A percentile compares a stretch with the other conserved stretches of the same genome.
These are phyloP conservation scores for Ceratocystis alfenasii DNA, from an alignment of 2,329 filamentous ascomycete genomes.

Conservation along the genomic window DNA sequence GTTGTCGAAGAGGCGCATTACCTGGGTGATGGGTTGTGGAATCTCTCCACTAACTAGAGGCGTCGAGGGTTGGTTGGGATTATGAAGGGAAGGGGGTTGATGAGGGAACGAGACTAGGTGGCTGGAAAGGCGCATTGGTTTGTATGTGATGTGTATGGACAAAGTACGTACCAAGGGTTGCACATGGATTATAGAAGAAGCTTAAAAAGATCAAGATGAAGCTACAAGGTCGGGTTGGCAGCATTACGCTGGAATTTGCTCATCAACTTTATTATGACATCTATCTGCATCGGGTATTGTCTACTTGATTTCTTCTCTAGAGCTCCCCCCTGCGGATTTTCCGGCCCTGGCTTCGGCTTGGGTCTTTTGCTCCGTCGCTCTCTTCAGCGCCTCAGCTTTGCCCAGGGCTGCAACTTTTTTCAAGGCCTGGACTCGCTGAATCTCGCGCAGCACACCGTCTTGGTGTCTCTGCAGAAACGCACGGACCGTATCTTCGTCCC, in stretches of 20 bases:
- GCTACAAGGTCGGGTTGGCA: background rate
- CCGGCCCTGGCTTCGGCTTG: background rate
- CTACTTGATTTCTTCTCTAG: background rate
- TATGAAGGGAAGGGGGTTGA: background rate
- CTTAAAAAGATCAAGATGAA: background rate
- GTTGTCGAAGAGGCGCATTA: conserved; percentile 91
- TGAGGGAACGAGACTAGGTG: background rate
- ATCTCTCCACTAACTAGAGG: conserved; percentile 41
- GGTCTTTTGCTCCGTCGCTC: background rate
- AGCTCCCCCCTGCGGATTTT: background rate
- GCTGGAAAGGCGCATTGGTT: background rate
- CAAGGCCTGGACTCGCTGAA: background rate
- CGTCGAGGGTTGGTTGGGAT: background rate
- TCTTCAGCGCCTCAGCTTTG: background rate
- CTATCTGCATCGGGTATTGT: background rate
- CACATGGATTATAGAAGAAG: background rate
- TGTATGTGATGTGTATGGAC: background rate
- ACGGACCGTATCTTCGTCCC: conserved; percentile 33
- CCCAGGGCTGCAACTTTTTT: conserved; percentile 27
- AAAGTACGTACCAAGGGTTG: background rate
- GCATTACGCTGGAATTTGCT: background rate
- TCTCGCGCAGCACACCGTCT: conserved; percentile 14
- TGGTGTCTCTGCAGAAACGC: conserved; percentile 35
- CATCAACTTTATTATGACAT: background rate
- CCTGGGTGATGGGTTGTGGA: conserved; percentile 89